Evolutionary conservation across 2,329 filamentous ascomycete genomes (phyloP), one percentile per base, ranked within the genome.

Genomic region (Ceratocystis diversiconidia): DNA sequence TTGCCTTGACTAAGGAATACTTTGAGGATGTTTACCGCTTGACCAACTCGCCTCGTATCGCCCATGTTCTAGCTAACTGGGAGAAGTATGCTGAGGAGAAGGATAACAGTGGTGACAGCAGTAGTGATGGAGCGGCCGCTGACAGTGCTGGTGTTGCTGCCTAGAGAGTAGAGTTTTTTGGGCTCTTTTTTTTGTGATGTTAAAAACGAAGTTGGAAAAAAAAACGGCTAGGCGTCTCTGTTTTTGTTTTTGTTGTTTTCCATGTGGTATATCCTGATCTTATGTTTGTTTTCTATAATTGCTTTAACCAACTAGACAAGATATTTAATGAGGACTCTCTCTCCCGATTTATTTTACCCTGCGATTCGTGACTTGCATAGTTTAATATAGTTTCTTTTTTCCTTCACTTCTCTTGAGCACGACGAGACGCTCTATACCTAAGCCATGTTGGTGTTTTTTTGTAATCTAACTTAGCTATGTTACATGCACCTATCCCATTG

Each of bases 1-100:
- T 99, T 75, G 90, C 91, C 75, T 81, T 99, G 70, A 95, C 91
- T 65, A 95, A 92, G 82, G 94, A 97, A 79, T 99, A 99, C 79
- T 99, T 99, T 77, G 92, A 99, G 82, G 94, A 97, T 73, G 95
- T 99, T 62, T 97, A 97, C 79, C 85, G 85, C 72, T 78, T 99
- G 74, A 99, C 94, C 65, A 96, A 95, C 78, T 85, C 83, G 67
- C 84, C 84, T 70, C 83, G 87, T 76, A 91, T 92, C 73, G 87
- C 85, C 55, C 83, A 88, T 67, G 87, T 92, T 69, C 75, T 96
- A 74, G 89, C 90, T 70, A 96, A 96, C 79, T 90, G 87, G 87
- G 87, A 90, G 62, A 86, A 85, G 75, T 90, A 88, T 73, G 71
- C 72, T 8, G 80, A 83, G 71, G 80, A 82, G 61, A 80, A 82